Conservation (phyloP, 2,329 filamentous ascomycete species). For the Exophiala aquamarina region DNA sequence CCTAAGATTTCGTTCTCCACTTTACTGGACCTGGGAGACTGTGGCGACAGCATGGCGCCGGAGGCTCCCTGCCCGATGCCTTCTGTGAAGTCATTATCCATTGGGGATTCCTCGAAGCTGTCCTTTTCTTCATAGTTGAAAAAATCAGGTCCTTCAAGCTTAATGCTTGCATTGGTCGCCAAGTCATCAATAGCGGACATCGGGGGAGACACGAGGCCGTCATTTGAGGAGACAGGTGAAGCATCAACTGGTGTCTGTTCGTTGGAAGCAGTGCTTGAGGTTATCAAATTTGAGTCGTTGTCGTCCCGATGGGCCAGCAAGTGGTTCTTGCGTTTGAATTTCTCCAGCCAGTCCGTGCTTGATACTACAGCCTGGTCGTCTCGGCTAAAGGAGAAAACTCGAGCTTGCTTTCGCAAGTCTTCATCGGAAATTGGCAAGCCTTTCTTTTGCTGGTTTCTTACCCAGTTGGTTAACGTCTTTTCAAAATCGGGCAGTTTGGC, state of each 20-base stretch:
- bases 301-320: slow-evolving; percentile 58
- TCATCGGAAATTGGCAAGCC: slow-evolving; percentile 46
- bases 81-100: slow-evolving; percentile 50
- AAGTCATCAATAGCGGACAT: slow-evolving; percentile 69
- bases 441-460: slow-evolving; percentile 74
- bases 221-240: slow-evolving; percentile 70
- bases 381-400: slow-evolving; percentile 28
- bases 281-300: slow-evolving; percentile 32
- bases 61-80: slow-evolving; percentile 52
- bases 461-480: slow-evolving; percentile 83
- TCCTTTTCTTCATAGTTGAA: slow-evolving; percentile 61
- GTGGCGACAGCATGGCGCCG: slow-evolving; percentile 14
- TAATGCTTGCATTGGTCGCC: slow-evolving; percentile 48
- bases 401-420: slow-evolving; percentile 27
- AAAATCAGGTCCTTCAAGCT: slow-evolving; percentile 59
- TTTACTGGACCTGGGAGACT: slow-evolving; percentile 14
- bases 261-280: slow-evolving; percentile 55
- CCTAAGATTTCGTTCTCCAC: slow-evolving; percentile 11
- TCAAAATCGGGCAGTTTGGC: slow-evolving; percentile 90
- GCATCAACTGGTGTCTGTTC: slow-evolving; percentile 64
- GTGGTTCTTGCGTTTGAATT: slow-evolving; percentile 89
- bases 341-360: slow-evolving; percentile 81
- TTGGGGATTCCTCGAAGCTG: slow-evolving; percentile 66
- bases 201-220: slow-evolving; percentile 67
- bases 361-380: slow-evolving; percentile 37